phyloP scores from a whole-genome alignment of 352 stramenopile species.

The Phytophthora europaea region DNA sequence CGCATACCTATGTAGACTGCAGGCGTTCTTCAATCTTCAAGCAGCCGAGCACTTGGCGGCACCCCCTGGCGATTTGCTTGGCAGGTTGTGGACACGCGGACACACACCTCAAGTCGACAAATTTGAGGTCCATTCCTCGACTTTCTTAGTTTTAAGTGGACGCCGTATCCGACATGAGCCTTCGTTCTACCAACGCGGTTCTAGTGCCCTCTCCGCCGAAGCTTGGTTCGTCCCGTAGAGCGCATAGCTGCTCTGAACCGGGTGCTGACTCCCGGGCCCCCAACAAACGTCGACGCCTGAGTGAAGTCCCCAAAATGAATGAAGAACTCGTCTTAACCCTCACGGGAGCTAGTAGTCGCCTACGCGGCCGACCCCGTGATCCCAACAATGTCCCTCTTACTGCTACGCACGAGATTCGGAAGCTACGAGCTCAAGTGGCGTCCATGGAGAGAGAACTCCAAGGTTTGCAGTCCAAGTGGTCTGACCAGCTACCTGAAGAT shows the following conservation, averaged over 20 bases:
- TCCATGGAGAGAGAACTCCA: constrained; percentile 40
- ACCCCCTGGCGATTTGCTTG: constrained; percentile 12
- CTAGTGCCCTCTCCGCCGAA: background rate
- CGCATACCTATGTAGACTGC: too few relatives aligned
- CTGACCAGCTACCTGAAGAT: constrained; percentile 25
- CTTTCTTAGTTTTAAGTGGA: background rate
- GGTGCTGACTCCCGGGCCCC: background rate
- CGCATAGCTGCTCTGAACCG: constrained; percentile 18
- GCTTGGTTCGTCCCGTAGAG: constrained; percentile 8
- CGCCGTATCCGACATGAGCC: background rate
- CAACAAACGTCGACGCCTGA: constrained; percentile 27
- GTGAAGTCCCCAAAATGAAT: constrained; percentile 23
- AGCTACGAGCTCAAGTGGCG: constrained; percentile 41
- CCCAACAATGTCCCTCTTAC: constrained; percentile 25
- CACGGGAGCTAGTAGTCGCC: background rate
- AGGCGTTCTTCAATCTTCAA: constrained; percentile 18
- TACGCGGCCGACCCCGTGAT: constrained; percentile 9
- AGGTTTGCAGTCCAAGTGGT: constrained; percentile 38
- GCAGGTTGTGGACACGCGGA: constrained; percentile 9
- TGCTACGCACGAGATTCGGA: constrained; percentile 40
- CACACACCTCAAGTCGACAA: constrained; percentile 6
- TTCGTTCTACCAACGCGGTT: background rate
- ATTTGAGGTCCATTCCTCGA: background rate
- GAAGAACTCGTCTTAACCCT: constrained; percentile 23
- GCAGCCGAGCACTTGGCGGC: constrained; percentile 15